Evolutionary conservation across 345 rosid species (phyloP).

Genomic region (Syzygium grande): DNA sequence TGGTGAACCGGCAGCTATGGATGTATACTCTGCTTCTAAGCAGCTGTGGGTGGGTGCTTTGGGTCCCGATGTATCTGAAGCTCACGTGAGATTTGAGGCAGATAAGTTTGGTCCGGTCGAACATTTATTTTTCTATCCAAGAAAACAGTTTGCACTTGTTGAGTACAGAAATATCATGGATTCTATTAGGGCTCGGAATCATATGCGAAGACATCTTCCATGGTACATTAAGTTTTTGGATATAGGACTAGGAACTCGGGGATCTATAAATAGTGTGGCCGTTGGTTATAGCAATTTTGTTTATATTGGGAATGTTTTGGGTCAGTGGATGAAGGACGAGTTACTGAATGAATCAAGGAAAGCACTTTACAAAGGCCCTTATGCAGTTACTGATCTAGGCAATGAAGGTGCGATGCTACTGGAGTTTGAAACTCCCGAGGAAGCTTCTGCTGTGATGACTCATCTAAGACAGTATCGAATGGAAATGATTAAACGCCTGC

Average conservation of each 20-base stretch:
- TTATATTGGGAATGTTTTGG: constrained; percentile 68
- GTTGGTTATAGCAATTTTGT: constrained; percentile 72
- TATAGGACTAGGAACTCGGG: constrained; percentile 77
- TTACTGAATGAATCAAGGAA: constrained; percentile 80
- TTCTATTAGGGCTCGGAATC: constrained; percentile 85
- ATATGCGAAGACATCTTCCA: constrained; percentile 63
- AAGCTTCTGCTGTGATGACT: constrained; percentile 75
- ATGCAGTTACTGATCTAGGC: constrained; percentile 64
- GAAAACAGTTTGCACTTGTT: constrained; percentile 73
- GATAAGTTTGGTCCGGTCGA: constrained; percentile 84
- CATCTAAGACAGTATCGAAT: constrained; percentile 72
- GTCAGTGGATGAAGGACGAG: constrained; percentile 89
- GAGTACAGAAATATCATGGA: constrained; percentile 86
- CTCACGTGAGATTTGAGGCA: constrained; percentile 70
- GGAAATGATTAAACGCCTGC: constrained; percentile 41
- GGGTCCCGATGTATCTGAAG: constrained; percentile 74
- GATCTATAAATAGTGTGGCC: constrained; percentile 68
- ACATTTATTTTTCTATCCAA: constrained; percentile 64
- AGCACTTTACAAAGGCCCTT: constrained; percentile 69
- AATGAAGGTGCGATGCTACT: constrained; percentile 75
- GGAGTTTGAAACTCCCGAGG: constrained; percentile 95
- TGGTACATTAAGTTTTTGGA: constrained; percentile 89
- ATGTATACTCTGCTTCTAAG: constrained; percentile 76
- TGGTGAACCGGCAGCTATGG: constrained; percentile 69
- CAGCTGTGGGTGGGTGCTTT: constrained; percentile 83